Evolutionary conservation across 768 basidiomycete species (phyloP).

Genomic region (Lepiota brunneoincarnata): DNA sequence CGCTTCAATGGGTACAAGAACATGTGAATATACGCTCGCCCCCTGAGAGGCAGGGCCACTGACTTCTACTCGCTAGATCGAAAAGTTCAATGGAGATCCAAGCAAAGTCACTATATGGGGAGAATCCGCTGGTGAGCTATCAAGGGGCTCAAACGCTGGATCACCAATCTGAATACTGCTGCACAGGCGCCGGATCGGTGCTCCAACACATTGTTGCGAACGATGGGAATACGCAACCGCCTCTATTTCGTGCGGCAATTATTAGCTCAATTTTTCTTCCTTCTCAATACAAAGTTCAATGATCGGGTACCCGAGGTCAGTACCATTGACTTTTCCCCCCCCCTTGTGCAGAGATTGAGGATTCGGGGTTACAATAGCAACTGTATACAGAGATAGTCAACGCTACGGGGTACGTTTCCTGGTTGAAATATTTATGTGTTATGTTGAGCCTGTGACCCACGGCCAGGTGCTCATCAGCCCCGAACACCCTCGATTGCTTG

Average conservation of each 20-base stretch:
- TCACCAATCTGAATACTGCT: neutral
- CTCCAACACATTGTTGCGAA: slow-evolving; percentile 47
- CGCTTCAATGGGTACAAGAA: slow-evolving; percentile 39
- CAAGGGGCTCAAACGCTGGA: too few species aligned
- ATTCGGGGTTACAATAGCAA: neutral
- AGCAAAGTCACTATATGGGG: slow-evolving; percentile 41
- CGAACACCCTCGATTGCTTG: slow-evolving; percentile 38
- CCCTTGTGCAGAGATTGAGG: neutral
- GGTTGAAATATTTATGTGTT: neutral
- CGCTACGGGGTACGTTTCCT: slow-evolving; percentile 29
- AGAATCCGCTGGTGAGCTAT: slow-evolving; percentile 28
- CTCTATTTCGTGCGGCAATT: slow-evolving; percentile 40
- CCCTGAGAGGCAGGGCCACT: neutral
- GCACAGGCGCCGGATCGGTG: slow-evolving; percentile 42
- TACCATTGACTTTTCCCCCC: neutral
- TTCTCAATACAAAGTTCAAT: slow-evolving; percentile 42
- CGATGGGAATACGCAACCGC: slow-evolving; percentile 39
- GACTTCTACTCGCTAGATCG: slow-evolving; percentile 24
- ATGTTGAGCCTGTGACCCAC: neutral
- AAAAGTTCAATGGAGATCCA: slow-evolving; percentile 39
- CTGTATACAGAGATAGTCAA: slow-evolving; percentile 22
- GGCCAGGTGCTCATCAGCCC: slow-evolving; percentile 30
- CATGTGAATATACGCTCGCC: slow-evolving; percentile 24
- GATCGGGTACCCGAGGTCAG: slow-evolving; percentile 36
- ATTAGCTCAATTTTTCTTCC: slow-evolving; percentile 43